Conservation (phyloP, 805 yeast genomes). For the Tetrapisispora pingtungensis region DNA sequence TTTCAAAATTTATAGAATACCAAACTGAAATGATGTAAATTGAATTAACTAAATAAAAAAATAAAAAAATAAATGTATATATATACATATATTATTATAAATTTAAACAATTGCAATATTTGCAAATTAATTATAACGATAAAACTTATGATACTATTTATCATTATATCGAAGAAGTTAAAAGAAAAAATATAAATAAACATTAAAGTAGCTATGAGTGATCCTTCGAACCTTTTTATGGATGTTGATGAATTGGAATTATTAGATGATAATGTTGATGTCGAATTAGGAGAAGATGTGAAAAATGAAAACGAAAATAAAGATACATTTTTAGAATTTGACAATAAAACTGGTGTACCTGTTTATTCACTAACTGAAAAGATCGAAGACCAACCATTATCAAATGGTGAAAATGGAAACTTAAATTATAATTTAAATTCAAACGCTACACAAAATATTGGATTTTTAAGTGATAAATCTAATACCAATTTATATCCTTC, state of each 20-base stretch:
- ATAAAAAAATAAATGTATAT: too few species aligned
- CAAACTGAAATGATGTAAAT: too few species aligned
- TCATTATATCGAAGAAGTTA: too few species aligned
- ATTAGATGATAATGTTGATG: conserved; percentile 7
- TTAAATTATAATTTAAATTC: conserved; percentile 34
- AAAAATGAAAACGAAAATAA: conserved; percentile 14
- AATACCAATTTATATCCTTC: conserved; percentile 35
- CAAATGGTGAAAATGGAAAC: conserved; percentile 7
- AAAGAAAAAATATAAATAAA: too few species aligned
- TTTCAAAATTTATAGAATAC: not conserved
- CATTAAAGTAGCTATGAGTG: not conserved
- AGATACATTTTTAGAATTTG: conserved; percentile 14
- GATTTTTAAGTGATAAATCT: conserved; percentile 31
- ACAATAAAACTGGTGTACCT: conserved; percentile 16
- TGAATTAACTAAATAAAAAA: too few species aligned
- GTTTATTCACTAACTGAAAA: conserved; percentile 11
- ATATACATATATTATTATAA: too few species aligned
- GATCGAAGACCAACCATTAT: conserved; percentile 9
- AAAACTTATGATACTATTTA: too few species aligned
- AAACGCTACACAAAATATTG: conserved; percentile 37
- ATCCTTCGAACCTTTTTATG: conserved; percentile 14
- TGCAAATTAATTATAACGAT: too few species aligned
- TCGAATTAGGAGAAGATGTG: not conserved
- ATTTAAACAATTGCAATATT: too few species aligned
- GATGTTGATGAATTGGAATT: conserved; percentile 23